phyloP scores from a whole-genome alignment of 257 asterid species.

The Salvia miltiorrhiza region DNA sequence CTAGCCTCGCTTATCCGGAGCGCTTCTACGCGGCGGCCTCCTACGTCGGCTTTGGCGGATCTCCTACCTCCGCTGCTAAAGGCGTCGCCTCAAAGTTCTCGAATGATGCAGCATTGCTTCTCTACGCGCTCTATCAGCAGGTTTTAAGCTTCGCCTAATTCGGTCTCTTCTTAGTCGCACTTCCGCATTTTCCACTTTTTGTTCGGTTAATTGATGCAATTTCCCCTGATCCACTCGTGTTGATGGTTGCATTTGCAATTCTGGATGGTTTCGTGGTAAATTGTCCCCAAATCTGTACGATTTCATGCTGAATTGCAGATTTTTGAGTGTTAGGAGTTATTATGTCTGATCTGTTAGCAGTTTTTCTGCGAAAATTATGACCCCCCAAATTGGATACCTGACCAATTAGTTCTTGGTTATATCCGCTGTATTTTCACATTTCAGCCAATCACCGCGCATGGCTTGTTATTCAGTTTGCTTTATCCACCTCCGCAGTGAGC shows the following conservation, averaged over 20 bases:
- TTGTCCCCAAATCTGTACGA: not conserved
- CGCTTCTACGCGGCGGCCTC: constrained; percentile 92
- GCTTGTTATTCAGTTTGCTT: constrained; percentile 7
- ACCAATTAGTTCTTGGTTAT: not conserved
- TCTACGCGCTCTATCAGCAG: constrained; percentile 91
- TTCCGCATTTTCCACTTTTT: constrained; percentile 10
- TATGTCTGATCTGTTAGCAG: not conserved
- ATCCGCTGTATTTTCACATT: not conserved
- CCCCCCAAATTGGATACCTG: not conserved
- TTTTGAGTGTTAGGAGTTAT: not conserved
- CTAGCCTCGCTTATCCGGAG: constrained; percentile 93
- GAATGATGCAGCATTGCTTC: constrained; percentile 80
- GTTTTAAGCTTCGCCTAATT: constrained; percentile 26
- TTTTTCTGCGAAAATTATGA: not conserved
- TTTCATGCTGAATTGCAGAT: not conserved
- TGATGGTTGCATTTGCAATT: constrained; percentile 9
- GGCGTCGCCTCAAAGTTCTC: constrained; percentile 77
- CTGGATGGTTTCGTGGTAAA: not conserved
- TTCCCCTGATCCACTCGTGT: constrained; percentile 26
- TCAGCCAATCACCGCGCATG: constrained; percentile 2
- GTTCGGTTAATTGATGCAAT: constrained; percentile 16
- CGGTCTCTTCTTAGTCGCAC: not conserved
- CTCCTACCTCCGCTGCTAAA: constrained; percentile 60
- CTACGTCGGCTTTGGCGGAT: constrained; percentile 87
- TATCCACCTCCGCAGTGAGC: constrained; percentile 5